These are phyloP conservation scores for Nepenthes gracilis DNA, from an alignment of 148 eudicot genomes.

Conservation along the genomic window DNA sequence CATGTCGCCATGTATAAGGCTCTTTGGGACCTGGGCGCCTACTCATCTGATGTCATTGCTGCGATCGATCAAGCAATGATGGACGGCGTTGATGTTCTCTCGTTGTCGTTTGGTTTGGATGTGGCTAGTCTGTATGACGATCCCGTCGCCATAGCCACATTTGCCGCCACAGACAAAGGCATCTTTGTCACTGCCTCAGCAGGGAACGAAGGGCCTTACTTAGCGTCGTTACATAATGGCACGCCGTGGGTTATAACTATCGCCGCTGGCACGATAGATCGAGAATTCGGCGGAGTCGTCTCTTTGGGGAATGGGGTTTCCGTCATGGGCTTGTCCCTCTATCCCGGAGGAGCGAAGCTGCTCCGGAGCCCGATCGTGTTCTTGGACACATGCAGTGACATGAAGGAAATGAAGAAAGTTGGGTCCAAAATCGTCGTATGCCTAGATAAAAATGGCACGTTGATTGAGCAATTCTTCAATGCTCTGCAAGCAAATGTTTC, in stretches of 20 bases:
- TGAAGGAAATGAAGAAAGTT: constrained; percentile 1
- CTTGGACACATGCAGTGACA: constrained; percentile 12
- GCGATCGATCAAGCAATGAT: constrained; percentile 47
- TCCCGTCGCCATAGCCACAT: constrained; percentile 25
- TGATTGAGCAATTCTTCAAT: constrained; percentile 16
- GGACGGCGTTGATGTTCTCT: constrained; percentile 60
- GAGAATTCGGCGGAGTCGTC: constrained; percentile 26
- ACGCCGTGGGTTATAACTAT: constrained; percentile 65
- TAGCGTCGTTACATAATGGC: constrained; percentile 10
- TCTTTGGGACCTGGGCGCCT: constrained; percentile 38
- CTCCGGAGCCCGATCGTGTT: constrained; percentile 5
- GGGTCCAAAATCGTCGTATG: constrained; percentile 24
- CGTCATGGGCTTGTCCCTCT: constrained; percentile 18
- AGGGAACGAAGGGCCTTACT: constrained; percentile 33
- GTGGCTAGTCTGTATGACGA: constrained; percentile 10
- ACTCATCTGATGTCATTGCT: constrained; percentile 42
- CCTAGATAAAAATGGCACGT: constrained; percentile 12
- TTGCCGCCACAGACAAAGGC: constrained; percentile 40
- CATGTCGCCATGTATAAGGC: constrained; percentile 51
- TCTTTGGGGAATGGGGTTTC: constrained; percentile 20
- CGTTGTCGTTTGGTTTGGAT: constrained; percentile 35
- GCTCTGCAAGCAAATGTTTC: constrained; percentile 10
- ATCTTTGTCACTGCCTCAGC: constrained; percentile 46
- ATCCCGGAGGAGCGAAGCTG: constrained; percentile 14
- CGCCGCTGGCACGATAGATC: constrained; percentile 59